A percentile compares a stretch with the other conserved stretches of the same genome.
Evolutionary conservation across 2,329 filamentous ascomycete genomes (phyloP).

Genomic region (Aspergillus phoenicis): DNA sequence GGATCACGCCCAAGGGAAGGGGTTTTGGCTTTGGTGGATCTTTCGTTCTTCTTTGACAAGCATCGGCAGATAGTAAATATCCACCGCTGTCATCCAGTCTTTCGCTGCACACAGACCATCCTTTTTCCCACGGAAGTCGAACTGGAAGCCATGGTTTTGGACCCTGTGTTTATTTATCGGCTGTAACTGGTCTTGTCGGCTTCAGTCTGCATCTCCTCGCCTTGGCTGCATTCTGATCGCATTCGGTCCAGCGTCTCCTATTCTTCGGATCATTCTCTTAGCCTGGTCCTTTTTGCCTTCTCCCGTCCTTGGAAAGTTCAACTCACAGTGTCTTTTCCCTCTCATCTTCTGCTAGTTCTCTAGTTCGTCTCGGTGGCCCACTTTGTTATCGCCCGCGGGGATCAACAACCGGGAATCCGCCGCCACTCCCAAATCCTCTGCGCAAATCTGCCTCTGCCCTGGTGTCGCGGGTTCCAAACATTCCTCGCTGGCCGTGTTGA

Average conservation of each 20-base stretch:
- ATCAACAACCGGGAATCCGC: slow-evolving; percentile 8
- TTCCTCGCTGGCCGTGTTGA: neutral
- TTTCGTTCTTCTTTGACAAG: neutral
- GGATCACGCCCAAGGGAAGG: neutral
- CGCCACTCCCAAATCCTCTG: slow-evolving; percentile 2
- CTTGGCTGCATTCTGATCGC: slow-evolving; percentile 9
- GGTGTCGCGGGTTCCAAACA: slow-evolving; percentile 1
- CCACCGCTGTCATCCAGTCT: neutral
- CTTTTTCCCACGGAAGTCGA: neutral
- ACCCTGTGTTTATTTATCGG: slow-evolving; percentile 10
- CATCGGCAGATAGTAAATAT: no score
- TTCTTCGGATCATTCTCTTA: neutral
- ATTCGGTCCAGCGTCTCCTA: slow-evolving; percentile 2
- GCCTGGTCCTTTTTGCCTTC: neutral
- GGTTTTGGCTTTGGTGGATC: neutral
- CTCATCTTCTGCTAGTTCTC: neutral
- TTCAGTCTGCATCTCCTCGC: neutral
- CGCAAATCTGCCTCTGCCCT: neutral
- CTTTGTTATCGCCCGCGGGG: slow-evolving; percentile 12
- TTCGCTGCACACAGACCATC: neutral
- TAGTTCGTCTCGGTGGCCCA: neutral
- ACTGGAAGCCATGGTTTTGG: neutral
- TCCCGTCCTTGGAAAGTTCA: no score
- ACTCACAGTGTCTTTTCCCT: neutral
- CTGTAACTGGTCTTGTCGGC: neutral